Conservation (phyloP, 2,329 filamentous ascomycete species). For the Xylaria sp. region DNA sequence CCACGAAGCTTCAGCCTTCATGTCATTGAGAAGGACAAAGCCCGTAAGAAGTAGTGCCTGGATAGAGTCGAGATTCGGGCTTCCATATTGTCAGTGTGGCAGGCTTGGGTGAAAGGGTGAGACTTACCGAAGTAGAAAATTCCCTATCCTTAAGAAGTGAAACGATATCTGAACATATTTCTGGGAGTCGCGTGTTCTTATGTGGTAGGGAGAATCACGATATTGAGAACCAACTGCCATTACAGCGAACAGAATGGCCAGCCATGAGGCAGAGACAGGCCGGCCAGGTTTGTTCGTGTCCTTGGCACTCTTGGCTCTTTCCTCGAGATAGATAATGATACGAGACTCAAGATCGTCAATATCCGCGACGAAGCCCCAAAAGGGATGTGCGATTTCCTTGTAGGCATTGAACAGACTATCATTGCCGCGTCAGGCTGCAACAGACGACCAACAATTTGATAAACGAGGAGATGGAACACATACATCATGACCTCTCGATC, state of each 20-base stretch:
- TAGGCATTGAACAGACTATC: conserved; percentile 71
- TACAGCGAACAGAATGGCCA: conserved; percentile 73
- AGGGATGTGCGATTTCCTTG: conserved; percentile 74
- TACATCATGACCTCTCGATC: conserved; percentile 75
- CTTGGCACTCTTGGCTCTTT: conserved; percentile 67
- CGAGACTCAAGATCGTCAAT: conserved; percentile 73
- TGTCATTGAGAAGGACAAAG: conserved; percentile 74
- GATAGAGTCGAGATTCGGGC: conserved; percentile 73
- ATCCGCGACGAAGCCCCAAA: conserved; percentile 75
- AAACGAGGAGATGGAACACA: conserved; percentile 43
- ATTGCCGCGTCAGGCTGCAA: conserved; percentile 3
- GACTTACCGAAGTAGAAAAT: conserved; percentile 68
- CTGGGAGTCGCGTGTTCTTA: conserved; percentile 68
- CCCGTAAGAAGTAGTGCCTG: conserved; percentile 72
- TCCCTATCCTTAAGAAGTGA: conserved; percentile 71
- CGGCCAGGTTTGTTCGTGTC: conserved; percentile 59
- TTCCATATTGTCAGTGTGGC: conserved; percentile 43
- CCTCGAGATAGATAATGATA: conserved; percentile 73
- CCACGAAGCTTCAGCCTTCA: conserved; percentile 77
- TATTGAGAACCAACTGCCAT: conserved; percentile 75
- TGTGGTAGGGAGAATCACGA: conserved; percentile 71
- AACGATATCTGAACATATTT: conserved; percentile 73
- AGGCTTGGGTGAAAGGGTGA: not conserved
- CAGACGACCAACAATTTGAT: not conserved
- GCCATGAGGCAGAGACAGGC: conserved; percentile 71